These are phyloP conservation scores for Amanita thiersii DNA, from an alignment of 768 basidiomycete species.

Conservation along the genomic window DNA sequence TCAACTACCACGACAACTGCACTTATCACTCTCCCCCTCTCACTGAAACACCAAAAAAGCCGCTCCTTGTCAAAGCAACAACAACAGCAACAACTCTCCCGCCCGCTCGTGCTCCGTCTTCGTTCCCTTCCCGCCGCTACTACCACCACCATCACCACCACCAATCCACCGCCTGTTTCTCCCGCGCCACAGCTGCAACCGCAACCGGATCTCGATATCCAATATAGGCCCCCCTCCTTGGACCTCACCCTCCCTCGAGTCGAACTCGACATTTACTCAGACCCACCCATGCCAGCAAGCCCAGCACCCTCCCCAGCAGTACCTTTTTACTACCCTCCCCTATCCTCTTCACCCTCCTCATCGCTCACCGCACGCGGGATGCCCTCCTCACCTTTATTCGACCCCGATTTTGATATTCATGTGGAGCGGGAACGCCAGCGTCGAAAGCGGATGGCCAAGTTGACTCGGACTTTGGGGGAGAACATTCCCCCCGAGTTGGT, in stretches of 20 bases:
- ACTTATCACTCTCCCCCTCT: not conserved
- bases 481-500: constrained; percentile 42
- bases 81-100: constrained; percentile 10
- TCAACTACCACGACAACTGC: no score
- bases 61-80: constrained; percentile 6
- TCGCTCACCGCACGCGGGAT: not conserved
- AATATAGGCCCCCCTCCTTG: no score
- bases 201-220: no score
- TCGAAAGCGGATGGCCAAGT: constrained; percentile 35
- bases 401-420: not conserved
- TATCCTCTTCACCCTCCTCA: not conserved
- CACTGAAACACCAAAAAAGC: constrained; percentile 12
- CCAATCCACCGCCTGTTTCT: not conserved
- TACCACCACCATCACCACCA: constrained; percentile 10
- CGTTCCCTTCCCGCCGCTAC: constrained; percentile 13
- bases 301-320: no score
- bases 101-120: constrained; percentile 14
- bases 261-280: no score
- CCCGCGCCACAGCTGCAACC: not conserved
- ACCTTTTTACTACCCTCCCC: no score
- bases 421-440: constrained; percentile 12
- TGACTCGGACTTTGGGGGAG: constrained; percentile 43
- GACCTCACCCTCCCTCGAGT: no score
- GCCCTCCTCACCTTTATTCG: not conserved
- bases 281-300: no score